Evolutionary conservation across 352 stramenopile species (phyloP).

Genomic region (Phytophthora ramorum): DNA sequence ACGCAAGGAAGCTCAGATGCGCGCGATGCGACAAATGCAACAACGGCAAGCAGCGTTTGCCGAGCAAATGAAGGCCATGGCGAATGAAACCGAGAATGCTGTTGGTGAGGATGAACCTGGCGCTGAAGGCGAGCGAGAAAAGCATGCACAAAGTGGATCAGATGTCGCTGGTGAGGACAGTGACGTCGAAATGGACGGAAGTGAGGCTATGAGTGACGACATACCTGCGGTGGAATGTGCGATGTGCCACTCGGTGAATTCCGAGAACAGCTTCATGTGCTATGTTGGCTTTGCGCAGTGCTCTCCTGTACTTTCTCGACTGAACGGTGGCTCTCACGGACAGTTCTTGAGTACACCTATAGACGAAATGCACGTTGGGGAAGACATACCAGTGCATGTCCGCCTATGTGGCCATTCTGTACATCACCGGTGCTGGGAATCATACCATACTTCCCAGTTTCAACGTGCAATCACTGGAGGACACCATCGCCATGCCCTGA

Average conservation of each 20-base stretch:
- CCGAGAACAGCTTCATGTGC: slow-evolving; percentile 86
- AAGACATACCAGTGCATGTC: slow-evolving; percentile 85
- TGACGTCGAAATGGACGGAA: slow-evolving; percentile 37
- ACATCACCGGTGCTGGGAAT: slow-evolving; percentile 95
- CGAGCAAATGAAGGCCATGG: slow-evolving; percentile 76
- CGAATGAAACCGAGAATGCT: slow-evolving; percentile 51
- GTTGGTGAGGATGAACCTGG: slow-evolving; percentile 49
- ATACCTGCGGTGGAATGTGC: slow-evolving; percentile 66
- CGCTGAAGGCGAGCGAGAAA: slow-evolving; percentile 32
- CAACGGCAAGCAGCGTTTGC: slow-evolving; percentile 83
- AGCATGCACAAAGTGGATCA: slow-evolving; percentile 30
- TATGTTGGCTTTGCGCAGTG: slow-evolving; percentile 89
- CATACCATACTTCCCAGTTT: slow-evolving; percentile 95
- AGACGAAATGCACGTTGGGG: slow-evolving; percentile 87
- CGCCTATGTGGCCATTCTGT: slow-evolving; percentile 95
- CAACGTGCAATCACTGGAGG: slow-evolving; percentile 93
- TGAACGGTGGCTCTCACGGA: slow-evolving; percentile 65
- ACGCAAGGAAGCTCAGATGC: slow-evolving; percentile 78
- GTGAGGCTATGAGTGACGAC: slow-evolving; percentile 59
- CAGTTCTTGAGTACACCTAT: slow-evolving; percentile 76
- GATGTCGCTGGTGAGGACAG: slow-evolving; percentile 35
- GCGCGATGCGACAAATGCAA: slow-evolving; percentile 82
- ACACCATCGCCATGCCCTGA: slow-evolving; percentile 92
- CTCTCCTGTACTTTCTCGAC: slow-evolving; percentile 72
- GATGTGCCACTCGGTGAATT: slow-evolving; percentile 87